These are phyloP conservation scores for Didymella keratinophila DNA, from an alignment of 2,329 filamentous ascomycete genomes.

Conservation along the genomic window DNA sequence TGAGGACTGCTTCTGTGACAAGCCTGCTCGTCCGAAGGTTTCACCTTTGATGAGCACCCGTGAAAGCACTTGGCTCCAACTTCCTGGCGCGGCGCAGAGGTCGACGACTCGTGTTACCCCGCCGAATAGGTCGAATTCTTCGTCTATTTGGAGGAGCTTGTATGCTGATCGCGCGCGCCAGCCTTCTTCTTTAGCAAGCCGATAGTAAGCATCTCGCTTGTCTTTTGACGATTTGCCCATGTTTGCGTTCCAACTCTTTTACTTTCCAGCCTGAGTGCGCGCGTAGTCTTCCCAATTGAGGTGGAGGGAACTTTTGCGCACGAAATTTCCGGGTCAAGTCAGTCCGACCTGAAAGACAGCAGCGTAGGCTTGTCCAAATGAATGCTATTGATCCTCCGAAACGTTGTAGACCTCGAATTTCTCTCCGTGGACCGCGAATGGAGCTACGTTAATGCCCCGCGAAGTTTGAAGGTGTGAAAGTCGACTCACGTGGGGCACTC, in stretches of 20 bases:
- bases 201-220: slow-evolving; percentile 97
- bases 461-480: slow-evolving; percentile 15
- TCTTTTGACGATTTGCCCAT: slow-evolving; percentile 99
- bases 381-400: not conserved
- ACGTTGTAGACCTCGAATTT: not conserved
- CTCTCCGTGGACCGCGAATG: no score
- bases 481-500: slow-evolving; percentile 32
- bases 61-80: slow-evolving; percentile 96
- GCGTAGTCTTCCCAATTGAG: not conserved
- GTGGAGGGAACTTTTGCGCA: not conserved
- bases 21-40: slow-evolving; percentile 83
- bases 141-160: slow-evolving; percentile 95
- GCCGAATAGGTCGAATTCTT: slow-evolving; percentile 93
- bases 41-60: slow-evolving; percentile 93
- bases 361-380: not conserved
- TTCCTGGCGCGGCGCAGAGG: slow-evolving; percentile 92
- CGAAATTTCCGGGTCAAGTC: not conserved
- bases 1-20: slow-evolving; percentile 82
- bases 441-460: not conserved
- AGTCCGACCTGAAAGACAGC: not conserved
- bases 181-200: slow-evolving; percentile 97
- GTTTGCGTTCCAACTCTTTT: not conserved
- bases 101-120: slow-evolving; percentile 93
- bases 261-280: not conserved
- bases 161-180: slow-evolving; percentile 97